Evolutionary conservation across 192 early-diverging fungal species (phyloP).

Genomic region (Ambispora gerdemannii): DNA sequence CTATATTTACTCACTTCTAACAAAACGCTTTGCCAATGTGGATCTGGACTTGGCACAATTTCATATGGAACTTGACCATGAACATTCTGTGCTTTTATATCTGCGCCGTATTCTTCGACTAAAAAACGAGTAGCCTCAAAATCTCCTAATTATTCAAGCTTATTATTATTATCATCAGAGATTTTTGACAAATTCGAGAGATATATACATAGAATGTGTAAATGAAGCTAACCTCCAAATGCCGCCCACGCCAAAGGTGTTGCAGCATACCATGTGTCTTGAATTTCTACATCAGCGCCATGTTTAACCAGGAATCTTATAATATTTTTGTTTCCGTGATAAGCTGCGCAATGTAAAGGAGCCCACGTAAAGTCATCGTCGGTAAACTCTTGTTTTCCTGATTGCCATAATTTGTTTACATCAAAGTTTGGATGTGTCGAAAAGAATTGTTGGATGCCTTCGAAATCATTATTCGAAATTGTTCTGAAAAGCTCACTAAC

Average conservation of each 20-base stretch:
- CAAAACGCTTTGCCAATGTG: slow-evolving; percentile 53
- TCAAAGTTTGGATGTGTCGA: neutral
- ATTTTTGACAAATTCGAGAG: too few species aligned
- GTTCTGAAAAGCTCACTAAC: neutral
- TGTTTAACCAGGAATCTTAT: slow-evolving; percentile 64
- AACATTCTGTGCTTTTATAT: slow-evolving; percentile 70
- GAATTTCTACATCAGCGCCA: slow-evolving; percentile 74
- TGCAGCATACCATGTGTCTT: slow-evolving; percentile 81
- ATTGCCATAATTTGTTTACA: neutral
- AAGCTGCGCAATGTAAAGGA: slow-evolving; percentile 82
- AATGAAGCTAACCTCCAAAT: slow-evolving; percentile 53
- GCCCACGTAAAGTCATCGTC: slow-evolving; percentile 78
- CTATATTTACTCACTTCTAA: slow-evolving; percentile 33
- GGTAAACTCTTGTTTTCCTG: slow-evolving; percentile 40
- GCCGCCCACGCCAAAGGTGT: slow-evolving; percentile 91
- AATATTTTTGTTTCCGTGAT: slow-evolving; percentile 69
- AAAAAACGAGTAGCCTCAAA: slow-evolving; percentile 66
- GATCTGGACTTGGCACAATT: slow-evolving; percentile 65
- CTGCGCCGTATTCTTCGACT: slow-evolving; percentile 73
- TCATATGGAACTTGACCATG: slow-evolving; percentile 78
- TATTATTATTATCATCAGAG: too few species aligned
- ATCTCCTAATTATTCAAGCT: slow-evolving; percentile 51
- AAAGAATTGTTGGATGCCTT: neutral
- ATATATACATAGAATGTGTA: neutral
- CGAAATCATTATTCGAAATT: neutral